Evolutionary conservation across 257 asterid species (phyloP).

Genomic region (Verbena officinalis): DNA sequence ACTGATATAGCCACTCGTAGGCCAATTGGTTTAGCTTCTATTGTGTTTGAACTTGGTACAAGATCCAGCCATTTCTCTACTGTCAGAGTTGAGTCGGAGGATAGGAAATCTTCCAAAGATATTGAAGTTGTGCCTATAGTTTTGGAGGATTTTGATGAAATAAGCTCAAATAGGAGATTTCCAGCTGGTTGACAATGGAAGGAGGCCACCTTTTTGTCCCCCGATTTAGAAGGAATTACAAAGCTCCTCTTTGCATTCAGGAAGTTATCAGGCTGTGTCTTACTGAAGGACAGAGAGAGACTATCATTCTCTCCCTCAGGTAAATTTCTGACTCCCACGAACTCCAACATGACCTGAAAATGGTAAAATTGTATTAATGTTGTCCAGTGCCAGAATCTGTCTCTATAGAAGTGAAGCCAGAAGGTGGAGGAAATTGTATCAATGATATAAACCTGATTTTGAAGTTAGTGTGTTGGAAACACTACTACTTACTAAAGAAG

Average conservation of each 20-base stretch:
- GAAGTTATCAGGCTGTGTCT: conserved; percentile 79
- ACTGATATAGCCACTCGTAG: conserved; percentile 82
- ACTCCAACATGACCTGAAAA: conserved; percentile 90
- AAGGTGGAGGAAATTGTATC: background rate
- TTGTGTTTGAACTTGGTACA: conserved; percentile 54
- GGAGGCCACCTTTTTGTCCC: conserved; percentile 81
- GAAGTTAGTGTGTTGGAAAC: background rate
- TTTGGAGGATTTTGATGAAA: conserved; percentile 52
- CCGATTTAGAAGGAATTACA: conserved; percentile 64
- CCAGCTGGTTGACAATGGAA: conserved; percentile 91
- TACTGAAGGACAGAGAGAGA: conserved; percentile 66
- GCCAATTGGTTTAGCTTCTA: conserved; percentile 50
- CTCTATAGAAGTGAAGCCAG: conserved; percentile 15
- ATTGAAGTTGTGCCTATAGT: conserved; percentile 61
- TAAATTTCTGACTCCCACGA: conserved; percentile 69
- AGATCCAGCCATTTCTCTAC: conserved; percentile 90
- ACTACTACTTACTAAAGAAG: too few relatives aligned
- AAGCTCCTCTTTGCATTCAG: conserved; percentile 80
- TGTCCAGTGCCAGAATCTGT: conserved; percentile 2
- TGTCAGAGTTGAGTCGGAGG: conserved; percentile 51
- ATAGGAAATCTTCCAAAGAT: conserved; percentile 55
- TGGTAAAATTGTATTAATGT: conserved; percentile 23
- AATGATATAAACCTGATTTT: background rate
- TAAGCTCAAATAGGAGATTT: conserved; percentile 63
- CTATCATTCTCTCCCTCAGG: conserved; percentile 67